A percentile compares a stretch with the other conserved stretches of the same genome.
Evolutionary conservation across 331 rosid species (phyloP).

Genomic region (Pyrus hybrid): DNA sequence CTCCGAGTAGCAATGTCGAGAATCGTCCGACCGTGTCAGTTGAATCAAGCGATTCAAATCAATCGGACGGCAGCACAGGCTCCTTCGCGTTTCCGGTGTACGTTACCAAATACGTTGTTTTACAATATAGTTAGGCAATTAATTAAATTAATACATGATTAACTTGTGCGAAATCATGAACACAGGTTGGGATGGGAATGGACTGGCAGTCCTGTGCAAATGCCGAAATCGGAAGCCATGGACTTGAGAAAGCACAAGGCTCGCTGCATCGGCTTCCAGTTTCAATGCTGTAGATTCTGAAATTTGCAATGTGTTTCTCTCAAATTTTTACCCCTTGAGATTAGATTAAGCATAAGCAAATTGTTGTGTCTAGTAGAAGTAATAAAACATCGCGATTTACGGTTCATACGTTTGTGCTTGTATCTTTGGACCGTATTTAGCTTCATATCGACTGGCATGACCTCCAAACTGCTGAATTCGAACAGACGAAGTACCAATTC

Average conservation of each 20-base stretch:
- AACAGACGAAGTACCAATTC: neutral
- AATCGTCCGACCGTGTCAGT: neutral
- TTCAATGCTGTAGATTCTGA: constrained; percentile 68
- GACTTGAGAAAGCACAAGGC: constrained; percentile 41
- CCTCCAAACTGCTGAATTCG: neutral
- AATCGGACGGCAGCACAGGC: constrained; percentile 42
- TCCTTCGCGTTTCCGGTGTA: constrained; percentile 85
- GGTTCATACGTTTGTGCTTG: neutral
- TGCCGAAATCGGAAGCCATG: constrained; percentile 55
- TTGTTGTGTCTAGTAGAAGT: neutral
- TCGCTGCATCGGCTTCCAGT: constrained; percentile 41
- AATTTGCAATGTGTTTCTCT: neutral
- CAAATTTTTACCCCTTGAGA: neutral
- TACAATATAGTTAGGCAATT: neutral
- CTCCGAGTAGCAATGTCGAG: constrained; percentile 10
- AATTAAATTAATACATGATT: neutral
- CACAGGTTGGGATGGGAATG: constrained; percentile 67
- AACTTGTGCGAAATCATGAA: neutral
- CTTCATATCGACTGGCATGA: neutral
- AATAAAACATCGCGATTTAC: neutral
- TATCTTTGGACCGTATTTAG: neutral
- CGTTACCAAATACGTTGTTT: constrained; percentile 4
- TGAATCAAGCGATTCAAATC: constrained; percentile 44
- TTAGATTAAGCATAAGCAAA: neutral
- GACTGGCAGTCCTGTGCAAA: constrained; percentile 59